Evolutionary conservation across 345 rosid genomes (phyloP).

Genomic region (Eucalyptus urophylla): DNA sequence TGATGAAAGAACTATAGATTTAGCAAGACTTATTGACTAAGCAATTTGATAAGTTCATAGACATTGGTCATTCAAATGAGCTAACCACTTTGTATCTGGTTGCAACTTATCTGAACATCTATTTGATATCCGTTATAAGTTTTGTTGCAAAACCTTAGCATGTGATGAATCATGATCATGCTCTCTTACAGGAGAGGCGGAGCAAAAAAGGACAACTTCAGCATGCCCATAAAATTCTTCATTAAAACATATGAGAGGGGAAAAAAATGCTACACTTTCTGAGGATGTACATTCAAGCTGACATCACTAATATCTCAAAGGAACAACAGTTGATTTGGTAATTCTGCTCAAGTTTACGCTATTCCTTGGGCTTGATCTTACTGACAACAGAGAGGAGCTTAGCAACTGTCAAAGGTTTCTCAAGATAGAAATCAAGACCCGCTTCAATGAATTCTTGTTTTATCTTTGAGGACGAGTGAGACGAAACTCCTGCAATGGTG

Average conservation of each 20-base stretch:
- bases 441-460: slow-evolving; percentile 56
- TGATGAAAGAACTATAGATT: neutral
- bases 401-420: slow-evolving; percentile 67
- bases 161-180: neutral
- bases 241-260: neutral
- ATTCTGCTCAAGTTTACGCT: neutral
- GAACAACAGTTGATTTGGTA: neutral
- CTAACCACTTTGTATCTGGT: neutral
- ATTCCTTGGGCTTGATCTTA: slow-evolving; percentile 2
- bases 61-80: neutral
- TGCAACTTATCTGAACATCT: neutral
- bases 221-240: neutral
- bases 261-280: neutral
- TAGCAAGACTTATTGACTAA: neutral
- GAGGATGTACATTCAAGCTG: neutral
- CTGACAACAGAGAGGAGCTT: slow-evolving; percentile 43
- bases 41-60: neutral
- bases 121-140: neutral
- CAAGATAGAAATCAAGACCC: slow-evolving; percentile 64
- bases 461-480: slow-evolving; percentile 22
- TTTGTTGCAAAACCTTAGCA: neutral
- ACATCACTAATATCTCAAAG: neutral
- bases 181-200: neutral
- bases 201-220: neutral
- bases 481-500: slow-evolving; percentile 60